A percentile compares a stretch with the other conserved stretches of the same genome.
phyloP scores from a whole-genome alignment of 768 basidiomycete genomes.

The Favolaschia claudopus region DNA sequence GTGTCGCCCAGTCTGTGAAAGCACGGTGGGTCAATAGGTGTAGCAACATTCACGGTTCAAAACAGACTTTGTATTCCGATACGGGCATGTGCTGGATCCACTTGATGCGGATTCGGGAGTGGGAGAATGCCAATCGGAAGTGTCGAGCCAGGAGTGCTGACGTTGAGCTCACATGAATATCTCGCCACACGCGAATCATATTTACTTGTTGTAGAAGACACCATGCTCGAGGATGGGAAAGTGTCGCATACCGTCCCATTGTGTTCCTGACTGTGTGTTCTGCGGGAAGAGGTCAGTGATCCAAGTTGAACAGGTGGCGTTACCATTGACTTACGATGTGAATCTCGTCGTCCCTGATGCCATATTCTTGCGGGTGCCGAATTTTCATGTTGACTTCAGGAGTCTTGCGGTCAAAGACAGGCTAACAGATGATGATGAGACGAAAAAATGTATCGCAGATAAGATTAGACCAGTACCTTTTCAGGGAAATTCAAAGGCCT shows the following conservation, averaged over 20 bases:
- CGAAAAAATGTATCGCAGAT: not conserved
- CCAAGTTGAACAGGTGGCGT: not conserved
- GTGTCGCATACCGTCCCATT: slow-evolving; percentile 72
- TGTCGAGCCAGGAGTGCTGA: slow-evolving; percentile 50
- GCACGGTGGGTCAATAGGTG: slow-evolving; percentile 1
- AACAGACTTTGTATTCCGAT: slow-evolving; percentile 76
- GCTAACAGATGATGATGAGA: slow-evolving; percentile 43
- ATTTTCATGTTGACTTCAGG: slow-evolving; percentile 57
- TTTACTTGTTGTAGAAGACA: slow-evolving; percentile 70
- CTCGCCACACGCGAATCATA: not conserved
- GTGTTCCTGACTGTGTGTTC: slow-evolving; percentile 23
- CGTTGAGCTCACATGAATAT: not conserved
- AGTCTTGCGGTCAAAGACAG: slow-evolving; percentile 60
- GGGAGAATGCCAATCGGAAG: slow-evolving; percentile 54
- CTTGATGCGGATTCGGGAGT: slow-evolving; percentile 55
- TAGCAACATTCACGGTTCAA: not conserved
- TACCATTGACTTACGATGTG: slow-evolving; percentile 5
- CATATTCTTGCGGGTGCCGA: slow-evolving; percentile 16
- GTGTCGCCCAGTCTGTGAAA: slow-evolving; percentile 68
- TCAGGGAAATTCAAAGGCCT: slow-evolving; percentile 76
- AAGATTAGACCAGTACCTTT: slow-evolving; percentile 47
- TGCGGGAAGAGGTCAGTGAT: not conserved
- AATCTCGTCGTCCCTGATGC: slow-evolving; percentile 22
- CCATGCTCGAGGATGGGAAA: slow-evolving; percentile 60
- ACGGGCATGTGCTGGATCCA: slow-evolving; percentile 55